These are phyloP conservation scores for Chytriomyces confervae DNA, from an alignment of 192 early-diverging fungal genomes.

Conservation along the genomic window DNA sequence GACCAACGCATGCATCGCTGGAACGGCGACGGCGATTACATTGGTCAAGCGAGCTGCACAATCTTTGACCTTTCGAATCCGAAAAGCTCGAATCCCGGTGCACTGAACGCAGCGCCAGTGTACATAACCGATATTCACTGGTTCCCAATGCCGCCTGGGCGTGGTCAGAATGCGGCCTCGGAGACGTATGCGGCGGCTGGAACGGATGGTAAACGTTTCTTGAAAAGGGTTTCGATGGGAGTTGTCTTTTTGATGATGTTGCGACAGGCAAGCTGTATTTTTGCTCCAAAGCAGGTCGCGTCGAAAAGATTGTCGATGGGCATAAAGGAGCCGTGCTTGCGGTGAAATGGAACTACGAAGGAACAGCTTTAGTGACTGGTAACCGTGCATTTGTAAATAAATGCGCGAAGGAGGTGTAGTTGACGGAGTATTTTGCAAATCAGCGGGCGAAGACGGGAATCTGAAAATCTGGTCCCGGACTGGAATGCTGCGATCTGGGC, in stretches of 20 bases:
- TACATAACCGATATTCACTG: slow-evolving; percentile 61
- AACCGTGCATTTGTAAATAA: background rate
- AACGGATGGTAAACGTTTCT: slow-evolving; percentile 56
- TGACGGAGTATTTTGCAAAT: background rate
- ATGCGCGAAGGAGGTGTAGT: background rate
- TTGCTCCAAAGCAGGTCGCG: slow-evolving; percentile 54
- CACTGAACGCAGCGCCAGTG: slow-evolving; percentile 9
- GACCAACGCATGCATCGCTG: slow-evolving; percentile 58
- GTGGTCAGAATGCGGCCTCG: slow-evolving; percentile 39
- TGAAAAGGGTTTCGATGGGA: background rate
- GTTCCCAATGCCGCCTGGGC: slow-evolving; percentile 57
- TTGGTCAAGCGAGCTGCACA: slow-evolving; percentile 42
- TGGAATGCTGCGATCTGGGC: slow-evolving; percentile 64
- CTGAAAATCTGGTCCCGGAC: slow-evolving; percentile 65
- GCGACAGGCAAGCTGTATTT: slow-evolving; percentile 60
- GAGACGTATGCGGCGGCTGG: slow-evolving; percentile 58
- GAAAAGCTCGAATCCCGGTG: slow-evolving; percentile 8
- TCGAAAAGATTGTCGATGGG: slow-evolving; percentile 64
- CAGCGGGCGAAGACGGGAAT: slow-evolving; percentile 63
- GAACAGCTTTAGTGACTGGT: slow-evolving; percentile 60
- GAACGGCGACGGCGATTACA: slow-evolving; percentile 60
- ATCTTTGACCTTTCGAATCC: slow-evolving; percentile 38
- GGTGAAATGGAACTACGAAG: slow-evolving; percentile 64
- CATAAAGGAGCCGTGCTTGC: slow-evolving; percentile 60
- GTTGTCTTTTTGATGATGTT: slow-evolving; percentile 9